Percentiles rank a stretch among this genome's conserved stretches.
phyloP scores from a whole-genome alignment of 2,329 filamentous ascomycete species.

The Ophiostoma sp. region DNA sequence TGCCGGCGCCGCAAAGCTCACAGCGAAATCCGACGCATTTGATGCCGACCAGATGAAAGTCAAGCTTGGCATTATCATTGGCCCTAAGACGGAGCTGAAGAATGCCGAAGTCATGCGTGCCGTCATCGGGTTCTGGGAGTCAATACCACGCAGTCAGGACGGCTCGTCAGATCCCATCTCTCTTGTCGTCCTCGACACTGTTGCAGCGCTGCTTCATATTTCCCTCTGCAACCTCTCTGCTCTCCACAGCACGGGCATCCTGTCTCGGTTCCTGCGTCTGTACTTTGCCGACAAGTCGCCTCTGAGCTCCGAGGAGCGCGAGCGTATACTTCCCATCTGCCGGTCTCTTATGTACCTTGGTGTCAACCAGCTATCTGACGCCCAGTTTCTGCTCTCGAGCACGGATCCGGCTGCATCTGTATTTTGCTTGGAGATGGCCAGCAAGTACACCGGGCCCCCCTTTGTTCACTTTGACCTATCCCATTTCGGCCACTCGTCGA shows the following conservation, averaged over 20 bases:
- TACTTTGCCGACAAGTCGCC: slow-evolving; percentile 51
- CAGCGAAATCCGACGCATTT: not conserved
- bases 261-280: slow-evolving; percentile 60
- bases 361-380: slow-evolving; percentile 74
- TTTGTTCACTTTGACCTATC: slow-evolving; percentile 94
- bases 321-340: slow-evolving; percentile 61
- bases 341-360: slow-evolving; percentile 67
- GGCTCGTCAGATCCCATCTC: slow-evolving; percentile 46
- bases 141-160: slow-evolving; percentile 46
- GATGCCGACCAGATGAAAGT: slow-evolving; percentile 31
- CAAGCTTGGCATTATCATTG: slow-evolving; percentile 46
- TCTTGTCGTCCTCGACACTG: slow-evolving; percentile 60
- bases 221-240: slow-evolving; percentile 66
- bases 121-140: slow-evolving; percentile 59
- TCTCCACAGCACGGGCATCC: slow-evolving; percentile 66
- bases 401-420: slow-evolving; percentile 53
- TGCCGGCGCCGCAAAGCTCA: not conserved
- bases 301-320: slow-evolving; percentile 52
- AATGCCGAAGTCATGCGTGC: slow-evolving; percentile 59
- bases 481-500: slow-evolving; percentile 77
- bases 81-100: slow-evolving; percentile 48
- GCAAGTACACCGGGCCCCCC: slow-evolving; percentile 68
- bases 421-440: slow-evolving; percentile 69
- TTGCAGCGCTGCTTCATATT: slow-evolving; percentile 52
- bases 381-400: slow-evolving; percentile 62